Percentiles rank a stretch among this genome's conserved stretches.
Evolutionary conservation across 192 early-diverging fungal species (phyloP).

Genomic region (Thoreauomyces humboldtii): DNA sequence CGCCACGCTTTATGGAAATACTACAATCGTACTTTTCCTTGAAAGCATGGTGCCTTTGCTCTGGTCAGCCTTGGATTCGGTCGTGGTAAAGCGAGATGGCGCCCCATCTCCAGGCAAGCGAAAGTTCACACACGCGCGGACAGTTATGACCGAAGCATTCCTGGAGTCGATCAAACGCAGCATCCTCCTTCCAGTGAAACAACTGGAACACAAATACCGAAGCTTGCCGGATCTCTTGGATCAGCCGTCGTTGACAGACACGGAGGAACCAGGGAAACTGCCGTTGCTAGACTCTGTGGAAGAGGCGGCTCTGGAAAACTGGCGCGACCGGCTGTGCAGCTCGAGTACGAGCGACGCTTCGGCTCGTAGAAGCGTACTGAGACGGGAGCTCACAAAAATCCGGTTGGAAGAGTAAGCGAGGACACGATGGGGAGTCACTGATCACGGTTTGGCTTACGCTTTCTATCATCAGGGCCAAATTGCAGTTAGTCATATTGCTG

Average conservation of each 20-base stretch:
- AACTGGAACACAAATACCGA: conserved; percentile 4
- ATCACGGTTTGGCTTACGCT: background rate
- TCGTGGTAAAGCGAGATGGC: background rate
- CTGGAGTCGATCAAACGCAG: background rate
- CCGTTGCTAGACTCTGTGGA: background rate
- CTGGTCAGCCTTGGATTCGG: background rate
- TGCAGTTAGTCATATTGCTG: conserved; percentile 15
- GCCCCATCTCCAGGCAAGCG: conserved; percentile 1
- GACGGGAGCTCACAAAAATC: background rate
- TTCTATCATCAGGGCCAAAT: conserved; percentile 11
- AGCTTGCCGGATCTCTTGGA: background rate
- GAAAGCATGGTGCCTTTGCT: background rate
- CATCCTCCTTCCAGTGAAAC: background rate
- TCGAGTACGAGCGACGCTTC: background rate
- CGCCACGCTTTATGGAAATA: background rate
- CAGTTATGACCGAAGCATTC: background rate
- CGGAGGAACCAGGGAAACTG: background rate
- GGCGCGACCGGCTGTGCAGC: background rate
- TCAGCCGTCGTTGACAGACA: background rate
- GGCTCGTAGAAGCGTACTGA: no score
- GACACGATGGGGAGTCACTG: background rate
- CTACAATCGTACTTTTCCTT: background rate
- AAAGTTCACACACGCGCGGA: background rate
- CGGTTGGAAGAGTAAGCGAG: background rate
- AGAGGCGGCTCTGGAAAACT: background rate